Percentiles rank a stretch among this genome's conserved stretches.
Evolutionary conservation across 768 basidiomycete species (phyloP).

Genomic region (Hirschioporus abietinus): DNA sequence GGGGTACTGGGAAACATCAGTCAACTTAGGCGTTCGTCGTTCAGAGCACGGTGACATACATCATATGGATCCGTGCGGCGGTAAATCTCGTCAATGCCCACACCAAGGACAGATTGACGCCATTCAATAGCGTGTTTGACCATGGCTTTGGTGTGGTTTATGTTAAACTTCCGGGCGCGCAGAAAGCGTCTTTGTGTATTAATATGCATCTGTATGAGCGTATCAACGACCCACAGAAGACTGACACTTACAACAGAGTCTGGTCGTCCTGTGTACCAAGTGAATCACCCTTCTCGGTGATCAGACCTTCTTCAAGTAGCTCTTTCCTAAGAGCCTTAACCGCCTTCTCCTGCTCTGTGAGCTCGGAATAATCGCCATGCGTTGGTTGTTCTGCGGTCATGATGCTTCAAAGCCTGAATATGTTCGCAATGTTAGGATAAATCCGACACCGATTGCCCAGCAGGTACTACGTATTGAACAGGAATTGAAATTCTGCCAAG

Average conservation of each 20-base stretch:
- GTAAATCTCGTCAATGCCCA: constrained; percentile 64
- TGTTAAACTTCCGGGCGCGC: constrained; percentile 62
- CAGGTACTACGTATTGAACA: too few species aligned
- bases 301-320: not conserved
- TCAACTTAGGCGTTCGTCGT: not conserved
- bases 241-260: not conserved
- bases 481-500: not conserved
- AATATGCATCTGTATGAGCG: not conserved
- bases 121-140: constrained; percentile 61
- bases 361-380: not conserved
- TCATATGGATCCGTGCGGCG: constrained; percentile 61
- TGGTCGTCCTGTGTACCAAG: constrained; percentile 1
- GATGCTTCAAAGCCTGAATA: not conserved
- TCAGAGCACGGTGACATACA: constrained; percentile 34
- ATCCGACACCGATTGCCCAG: not conserved
- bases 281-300: constrained; percentile 1
- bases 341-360: not conserved
- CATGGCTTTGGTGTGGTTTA: constrained; percentile 59
- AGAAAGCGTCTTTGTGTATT: constrained; percentile 53
- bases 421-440: not conserved
- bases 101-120: constrained; percentile 57
- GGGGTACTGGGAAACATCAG: constrained; percentile 45
- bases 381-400: not conserved
- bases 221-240: not conserved
- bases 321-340: constrained; percentile 1